Percentiles rank a stretch among this genome's conserved stretches.
Evolutionary conservation across 345 rosid species (phyloP).

Genomic region (Erucastrum elatum): DNA sequence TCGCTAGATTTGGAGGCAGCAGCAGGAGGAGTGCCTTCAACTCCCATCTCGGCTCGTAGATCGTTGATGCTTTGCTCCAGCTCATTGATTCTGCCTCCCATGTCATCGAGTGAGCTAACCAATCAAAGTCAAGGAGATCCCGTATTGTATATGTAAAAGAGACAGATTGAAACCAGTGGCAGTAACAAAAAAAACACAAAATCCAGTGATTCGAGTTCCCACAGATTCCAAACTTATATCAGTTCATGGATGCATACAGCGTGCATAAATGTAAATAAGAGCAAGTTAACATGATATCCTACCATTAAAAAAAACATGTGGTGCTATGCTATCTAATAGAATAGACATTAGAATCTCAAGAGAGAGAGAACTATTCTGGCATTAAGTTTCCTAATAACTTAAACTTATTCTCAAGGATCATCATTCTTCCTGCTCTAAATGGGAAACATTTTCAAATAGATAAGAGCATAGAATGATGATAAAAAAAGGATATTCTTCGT

Average conservation of each 20-base stretch:
- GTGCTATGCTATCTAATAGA: neutral
- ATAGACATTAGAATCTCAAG: neutral
- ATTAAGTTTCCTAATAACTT: neutral
- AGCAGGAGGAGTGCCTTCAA: constrained; percentile 48
- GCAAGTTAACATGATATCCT: neutral
- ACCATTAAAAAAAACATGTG: neutral
- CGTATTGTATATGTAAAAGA: neutral
- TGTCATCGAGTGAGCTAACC: neutral
- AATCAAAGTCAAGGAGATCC: neutral
- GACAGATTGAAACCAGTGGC: neutral
- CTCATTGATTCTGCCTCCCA: constrained; percentile 68
- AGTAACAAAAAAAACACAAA: neutral
- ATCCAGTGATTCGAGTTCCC: neutral
- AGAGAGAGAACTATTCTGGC: neutral
- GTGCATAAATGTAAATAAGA: neutral
- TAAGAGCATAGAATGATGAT: too few relatives aligned
- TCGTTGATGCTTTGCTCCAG: constrained; percentile 70
- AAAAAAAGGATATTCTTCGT: constrained; percentile 13
- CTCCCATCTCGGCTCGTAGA: constrained; percentile 61
- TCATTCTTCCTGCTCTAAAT: neutral
- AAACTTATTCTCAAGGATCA: neutral
- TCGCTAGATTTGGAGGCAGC: neutral
- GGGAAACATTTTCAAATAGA: neutral
- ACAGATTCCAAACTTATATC: neutral
- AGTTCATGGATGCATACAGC: too few relatives aligned